Evolutionary conservation across 139 green algal genomes (phyloP).

Genomic region (Chlorella sp.): DNA sequence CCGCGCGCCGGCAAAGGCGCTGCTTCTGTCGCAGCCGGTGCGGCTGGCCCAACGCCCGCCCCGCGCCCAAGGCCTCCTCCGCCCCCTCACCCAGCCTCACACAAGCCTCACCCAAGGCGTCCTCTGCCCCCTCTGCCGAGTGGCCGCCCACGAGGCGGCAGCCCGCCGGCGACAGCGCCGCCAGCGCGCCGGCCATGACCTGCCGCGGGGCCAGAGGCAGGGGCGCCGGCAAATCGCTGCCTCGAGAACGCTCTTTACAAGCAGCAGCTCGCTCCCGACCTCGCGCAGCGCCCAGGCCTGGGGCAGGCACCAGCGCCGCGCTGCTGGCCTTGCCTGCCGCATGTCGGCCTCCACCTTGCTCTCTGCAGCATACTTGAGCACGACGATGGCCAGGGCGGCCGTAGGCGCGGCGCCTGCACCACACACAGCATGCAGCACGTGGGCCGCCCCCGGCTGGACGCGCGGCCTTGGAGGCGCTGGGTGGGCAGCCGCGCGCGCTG

Average conservation of each 20-base stretch:
- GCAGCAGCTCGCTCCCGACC: no score
- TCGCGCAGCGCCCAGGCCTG: no score
- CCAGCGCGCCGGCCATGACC: conserved; percentile 73
- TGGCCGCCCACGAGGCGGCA: conserved; percentile 88
- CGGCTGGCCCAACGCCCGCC: no score
- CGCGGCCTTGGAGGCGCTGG: no score
- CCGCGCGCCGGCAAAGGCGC: no score
- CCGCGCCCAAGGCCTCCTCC: no score
- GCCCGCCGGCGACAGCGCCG: conserved; percentile 54
- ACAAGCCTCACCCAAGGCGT: conserved; percentile 69
- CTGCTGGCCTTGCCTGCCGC: conserved; percentile 22
- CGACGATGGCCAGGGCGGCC: conserved; percentile 74
- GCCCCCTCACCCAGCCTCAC: no score
- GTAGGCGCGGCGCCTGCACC: conserved; percentile 61
- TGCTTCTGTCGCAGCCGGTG: no score
- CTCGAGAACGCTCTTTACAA: no score
- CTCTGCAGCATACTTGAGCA: conserved; percentile 64
- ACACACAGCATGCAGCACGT: background rate
- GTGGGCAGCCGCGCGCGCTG: no score
- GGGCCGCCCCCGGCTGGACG: no score
- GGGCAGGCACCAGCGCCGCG: no score
- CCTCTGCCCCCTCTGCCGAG: conserved; percentile 75
- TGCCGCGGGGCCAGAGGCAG: conserved; percentile 28
- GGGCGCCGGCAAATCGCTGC: background rate
- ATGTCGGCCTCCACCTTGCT: conserved; percentile 76